These are phyloP conservation scores for Prunus padus DNA, from an alignment of 306 rosid species.

Conservation along the genomic window DNA sequence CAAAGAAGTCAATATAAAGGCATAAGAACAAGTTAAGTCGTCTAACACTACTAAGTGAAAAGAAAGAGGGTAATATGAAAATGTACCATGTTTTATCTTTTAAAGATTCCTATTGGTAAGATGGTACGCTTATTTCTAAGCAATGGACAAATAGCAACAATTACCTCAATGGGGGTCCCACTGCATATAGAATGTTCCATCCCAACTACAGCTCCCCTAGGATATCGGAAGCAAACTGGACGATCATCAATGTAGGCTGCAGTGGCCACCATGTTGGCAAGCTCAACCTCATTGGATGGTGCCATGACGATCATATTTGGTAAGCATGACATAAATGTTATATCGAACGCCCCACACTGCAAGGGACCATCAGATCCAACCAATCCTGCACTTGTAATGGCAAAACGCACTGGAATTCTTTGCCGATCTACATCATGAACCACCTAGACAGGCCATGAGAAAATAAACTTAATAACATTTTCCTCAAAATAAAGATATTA, in stretches of 20 bases:
- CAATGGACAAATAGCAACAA: constrained; percentile 7
- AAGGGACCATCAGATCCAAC: constrained; percentile 90
- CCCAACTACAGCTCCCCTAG: constrained; percentile 64
- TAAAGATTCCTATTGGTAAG: background rate
- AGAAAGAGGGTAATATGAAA: background rate
- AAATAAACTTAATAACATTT: background rate
- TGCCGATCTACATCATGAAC: constrained; percentile 90
- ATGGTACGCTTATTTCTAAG: constrained; percentile 15
- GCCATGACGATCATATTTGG: constrained; percentile 99
- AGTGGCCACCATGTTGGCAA: constrained; percentile 85
- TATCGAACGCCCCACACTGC: constrained; percentile 89
- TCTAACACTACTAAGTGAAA: too few species aligned
- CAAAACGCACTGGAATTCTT: constrained; percentile 85
- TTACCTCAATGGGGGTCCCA: constrained; percentile 80
- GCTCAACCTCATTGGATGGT: constrained; percentile 83
- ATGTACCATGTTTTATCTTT: background rate
- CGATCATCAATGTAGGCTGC: constrained; percentile 59
- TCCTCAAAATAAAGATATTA: background rate
- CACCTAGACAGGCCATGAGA: constrained; percentile 43
- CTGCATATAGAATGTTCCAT: constrained; percentile 31
- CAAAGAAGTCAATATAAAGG: constrained; percentile 11
- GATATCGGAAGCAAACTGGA: constrained; percentile 92
- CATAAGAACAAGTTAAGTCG: background rate
- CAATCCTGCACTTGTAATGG: constrained; percentile 82
- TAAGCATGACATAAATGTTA: constrained; percentile 86